Conservation (phyloP, 495 filamentous ascomycete genomes). For the Lophiotrema nucula region DNA sequence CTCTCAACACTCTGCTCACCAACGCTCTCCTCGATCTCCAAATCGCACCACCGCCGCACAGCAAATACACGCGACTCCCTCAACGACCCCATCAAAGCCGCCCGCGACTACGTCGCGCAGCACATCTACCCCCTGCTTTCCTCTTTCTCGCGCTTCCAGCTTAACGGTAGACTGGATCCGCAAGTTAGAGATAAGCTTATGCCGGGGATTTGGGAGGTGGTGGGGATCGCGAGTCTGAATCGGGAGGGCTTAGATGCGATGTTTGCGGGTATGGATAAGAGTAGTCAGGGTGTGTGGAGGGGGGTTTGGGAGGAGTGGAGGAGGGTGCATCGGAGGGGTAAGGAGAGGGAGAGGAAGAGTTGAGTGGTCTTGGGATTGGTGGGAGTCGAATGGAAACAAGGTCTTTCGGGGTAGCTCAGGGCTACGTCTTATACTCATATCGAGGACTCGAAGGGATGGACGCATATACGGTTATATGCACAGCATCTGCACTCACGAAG, state of each 20-base stretch:
- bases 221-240: slow-evolving; percentile 71
- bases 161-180: slow-evolving; percentile 54
- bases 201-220: slow-evolving; percentile 67
- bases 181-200: slow-evolving; percentile 67
- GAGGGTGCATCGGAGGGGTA: slow-evolving; percentile 12
- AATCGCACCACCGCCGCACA: slow-evolving; percentile 43
- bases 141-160: slow-evolving; percentile 66
- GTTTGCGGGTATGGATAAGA: slow-evolving; percentile 67
- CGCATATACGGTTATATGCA: too few species aligned
- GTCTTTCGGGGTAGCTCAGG: too few species aligned
- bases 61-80: slow-evolving; percentile 44
- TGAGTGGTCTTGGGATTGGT: too few species aligned
- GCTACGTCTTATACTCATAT: too few species aligned
- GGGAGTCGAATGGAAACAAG: too few species aligned
- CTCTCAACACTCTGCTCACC: slow-evolving; percentile 78
- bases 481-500: too few species aligned
- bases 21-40: slow-evolving; percentile 66
- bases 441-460: too few species aligned
- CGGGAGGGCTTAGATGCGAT: slow-evolving; percentile 62
- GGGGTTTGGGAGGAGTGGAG: slow-evolving; percentile 61
- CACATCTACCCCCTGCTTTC: slow-evolving; percentile 71
- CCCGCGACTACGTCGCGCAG: slow-evolving; percentile 71
- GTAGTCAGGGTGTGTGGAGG: slow-evolving; percentile 68
- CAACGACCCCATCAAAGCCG: slow-evolving; percentile 72
- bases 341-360: too few species aligned